A percentile compares a stretch with the other conserved stretches of the same genome.
Conservation (phyloP, 192 early-diverging fungal species). For the Podila verticillata region DNA sequence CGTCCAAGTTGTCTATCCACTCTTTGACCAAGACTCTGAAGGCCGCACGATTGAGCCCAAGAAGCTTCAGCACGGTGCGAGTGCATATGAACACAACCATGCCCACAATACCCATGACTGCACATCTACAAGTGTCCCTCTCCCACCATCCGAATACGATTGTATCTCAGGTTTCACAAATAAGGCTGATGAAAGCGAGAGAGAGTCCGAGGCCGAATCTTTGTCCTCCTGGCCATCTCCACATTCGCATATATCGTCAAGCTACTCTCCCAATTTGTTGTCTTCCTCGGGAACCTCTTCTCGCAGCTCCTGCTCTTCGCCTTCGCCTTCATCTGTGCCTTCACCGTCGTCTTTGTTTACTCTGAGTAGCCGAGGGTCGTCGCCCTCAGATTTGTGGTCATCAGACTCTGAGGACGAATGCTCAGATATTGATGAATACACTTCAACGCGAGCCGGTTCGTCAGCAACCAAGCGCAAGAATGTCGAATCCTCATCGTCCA, state of each 20-base stretch:
- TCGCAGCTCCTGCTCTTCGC: background rate
- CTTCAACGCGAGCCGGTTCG: too few relatives aligned
- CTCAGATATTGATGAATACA: background rate
- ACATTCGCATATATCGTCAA: background rate
- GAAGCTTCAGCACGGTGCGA: background rate
- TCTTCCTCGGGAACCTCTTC: background rate
- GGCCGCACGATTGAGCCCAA: background rate
- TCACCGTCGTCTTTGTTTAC: background rate
- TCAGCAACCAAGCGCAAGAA: too few relatives aligned
- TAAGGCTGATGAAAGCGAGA: too few relatives aligned
- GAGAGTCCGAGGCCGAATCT: too few relatives aligned
- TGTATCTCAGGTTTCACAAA: too few relatives aligned
- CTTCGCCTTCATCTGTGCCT: background rate
- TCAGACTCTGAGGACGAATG: background rate
- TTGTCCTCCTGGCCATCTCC: too few relatives aligned
- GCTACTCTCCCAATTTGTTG: background rate
- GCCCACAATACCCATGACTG: too few relatives aligned
- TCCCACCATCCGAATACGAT: too few relatives aligned
- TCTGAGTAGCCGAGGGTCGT: background rate
- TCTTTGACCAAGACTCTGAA: background rate
- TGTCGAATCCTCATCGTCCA: too few relatives aligned
- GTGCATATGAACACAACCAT: background rate
- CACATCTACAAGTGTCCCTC: too few relatives aligned
- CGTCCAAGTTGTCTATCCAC: background rate
- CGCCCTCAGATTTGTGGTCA: too few relatives aligned